A percentile compares a stretch with the other conserved stretches of the same genome.
phyloP scores from a whole-genome alignment of 495 filamentous ascomycete species.

The Apiosordaria backusii region DNA sequence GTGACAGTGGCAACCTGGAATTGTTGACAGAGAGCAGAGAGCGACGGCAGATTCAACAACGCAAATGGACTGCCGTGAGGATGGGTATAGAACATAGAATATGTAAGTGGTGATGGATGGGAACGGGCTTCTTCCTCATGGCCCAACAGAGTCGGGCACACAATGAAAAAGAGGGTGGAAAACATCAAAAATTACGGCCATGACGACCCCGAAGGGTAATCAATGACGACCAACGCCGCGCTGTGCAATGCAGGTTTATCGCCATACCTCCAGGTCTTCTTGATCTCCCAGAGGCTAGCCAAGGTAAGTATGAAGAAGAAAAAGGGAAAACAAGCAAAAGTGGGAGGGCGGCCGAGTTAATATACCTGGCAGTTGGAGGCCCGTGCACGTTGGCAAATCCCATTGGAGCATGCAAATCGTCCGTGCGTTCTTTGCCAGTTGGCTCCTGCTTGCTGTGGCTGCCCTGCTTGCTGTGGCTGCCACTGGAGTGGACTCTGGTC shows the following conservation, averaged over 20 bases:
- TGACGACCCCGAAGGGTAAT: conserved; percentile 36
- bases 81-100: no score
- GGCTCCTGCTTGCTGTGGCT: no score
- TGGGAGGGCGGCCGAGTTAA: conserved; percentile 6
- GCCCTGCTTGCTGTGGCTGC: no score
- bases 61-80: no score
- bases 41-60: no score
- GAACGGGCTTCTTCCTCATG: conserved; percentile 16
- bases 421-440: background rate
- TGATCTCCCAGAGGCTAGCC: conserved; percentile 27
- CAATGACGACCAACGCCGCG: conserved; percentile 24
- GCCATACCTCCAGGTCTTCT: conserved; percentile 19
- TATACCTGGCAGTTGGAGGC: conserved; percentile 13
- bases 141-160: conserved; percentile 18
- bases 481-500: background rate
- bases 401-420: background rate
- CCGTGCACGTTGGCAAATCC: background rate
- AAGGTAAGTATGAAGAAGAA: conserved; percentile 37
- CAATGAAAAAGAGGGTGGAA: conserved; percentile 19
- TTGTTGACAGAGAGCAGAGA: no score
- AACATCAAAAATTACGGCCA: conserved; percentile 34
- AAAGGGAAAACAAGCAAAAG: conserved; percentile 17
- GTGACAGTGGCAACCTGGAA: no score
- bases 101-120: no score
- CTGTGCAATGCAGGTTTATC: conserved; percentile 34